These are phyloP conservation scores for Yamadazyma dendronema DNA, from an alignment of 1,139 yeast species.

Conservation along the genomic window DNA sequence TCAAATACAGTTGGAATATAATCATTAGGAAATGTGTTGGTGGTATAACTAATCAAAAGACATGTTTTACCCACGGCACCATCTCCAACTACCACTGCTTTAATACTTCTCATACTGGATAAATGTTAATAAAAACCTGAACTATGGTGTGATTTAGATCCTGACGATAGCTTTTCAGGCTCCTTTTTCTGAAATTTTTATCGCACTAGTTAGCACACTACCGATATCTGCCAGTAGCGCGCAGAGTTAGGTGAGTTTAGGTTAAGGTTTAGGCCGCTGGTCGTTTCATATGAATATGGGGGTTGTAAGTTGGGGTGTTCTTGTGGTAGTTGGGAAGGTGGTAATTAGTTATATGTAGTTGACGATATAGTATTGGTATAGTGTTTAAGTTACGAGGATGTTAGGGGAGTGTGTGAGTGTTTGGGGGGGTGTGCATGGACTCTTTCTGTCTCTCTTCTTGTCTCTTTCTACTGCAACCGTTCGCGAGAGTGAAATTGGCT, in stretches of 20 bases:
- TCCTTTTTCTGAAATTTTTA: conserved; percentile 1
- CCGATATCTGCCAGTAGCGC: background rate
- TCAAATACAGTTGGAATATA: conserved; percentile 94
- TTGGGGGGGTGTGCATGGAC: too few relatives aligned
- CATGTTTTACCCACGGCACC: conserved; percentile 97
- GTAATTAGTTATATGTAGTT: too few relatives aligned
- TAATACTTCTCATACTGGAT: conserved; percentile 73
- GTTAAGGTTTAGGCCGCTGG: too few relatives aligned
- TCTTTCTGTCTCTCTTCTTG: too few relatives aligned
- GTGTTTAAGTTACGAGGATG: too few relatives aligned
- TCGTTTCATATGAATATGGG: background rate
- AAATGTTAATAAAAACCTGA: background rate
- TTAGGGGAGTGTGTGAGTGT: too few relatives aligned
- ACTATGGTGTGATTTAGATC: background rate
- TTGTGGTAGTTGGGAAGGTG: too few relatives aligned
- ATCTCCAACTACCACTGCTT: conserved; percentile 95
- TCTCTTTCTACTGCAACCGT: too few relatives aligned
- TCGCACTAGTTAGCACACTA: background rate
- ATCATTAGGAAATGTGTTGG: conserved; percentile 92
- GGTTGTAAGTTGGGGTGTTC: too few relatives aligned
- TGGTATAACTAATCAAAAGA: conserved; percentile 82
- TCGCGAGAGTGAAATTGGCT: too few relatives aligned
- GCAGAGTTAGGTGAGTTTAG: too few relatives aligned
- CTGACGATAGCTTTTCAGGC: background rate
- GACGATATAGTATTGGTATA: too few relatives aligned